phyloP scores from a whole-genome alignment of 139 green algal genomes.

The Cymbomonas tetramitiformis region DNA sequence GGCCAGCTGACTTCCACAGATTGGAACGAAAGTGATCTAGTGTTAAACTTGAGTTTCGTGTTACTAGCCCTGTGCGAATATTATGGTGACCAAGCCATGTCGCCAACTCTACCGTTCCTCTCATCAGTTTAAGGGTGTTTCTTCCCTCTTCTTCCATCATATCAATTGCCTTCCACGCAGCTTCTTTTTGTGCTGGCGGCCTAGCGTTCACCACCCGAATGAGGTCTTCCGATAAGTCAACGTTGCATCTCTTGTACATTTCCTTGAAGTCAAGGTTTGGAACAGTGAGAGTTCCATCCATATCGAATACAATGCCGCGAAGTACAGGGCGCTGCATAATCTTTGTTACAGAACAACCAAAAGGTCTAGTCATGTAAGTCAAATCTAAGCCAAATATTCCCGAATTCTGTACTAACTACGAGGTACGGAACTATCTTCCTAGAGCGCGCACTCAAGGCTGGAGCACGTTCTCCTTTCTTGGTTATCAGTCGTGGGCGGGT shows the following conservation, averaged over 20 bases:
- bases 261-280: conserved; percentile 15
- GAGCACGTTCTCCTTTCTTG: too few relatives aligned
- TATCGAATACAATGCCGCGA: conserved; percentile 17
- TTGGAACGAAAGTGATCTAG: conserved; percentile 14
- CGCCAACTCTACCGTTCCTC: not conserved
- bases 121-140: conserved; percentile 11
- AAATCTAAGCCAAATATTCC: too few relatives aligned
- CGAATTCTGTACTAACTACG: too few relatives aligned
- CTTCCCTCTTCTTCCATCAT: conserved; percentile 14
- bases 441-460: too few relatives aligned
- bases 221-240: conserved; percentile 6
- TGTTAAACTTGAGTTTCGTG: conserved; percentile 6
- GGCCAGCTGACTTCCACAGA: not conserved
- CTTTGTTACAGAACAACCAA: too few relatives aligned
- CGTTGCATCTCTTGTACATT: conserved; percentile 9
- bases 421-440: too few relatives aligned
- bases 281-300: conserved; percentile 20
- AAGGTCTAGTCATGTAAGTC: too few relatives aligned
- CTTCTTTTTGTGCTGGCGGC: not conserved
- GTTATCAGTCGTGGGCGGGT: too few relatives aligned
- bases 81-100: conserved; percentile 1
- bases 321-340: not conserved
- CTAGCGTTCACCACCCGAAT: conserved; percentile 4
- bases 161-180: conserved; percentile 10
- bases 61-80: conserved; percentile 13